A percentile compares a stretch with the other conserved stretches of the same genome.
phyloP scores from a whole-genome alignment of 345 rosid species.

The Eucalyptus marginata region DNA sequence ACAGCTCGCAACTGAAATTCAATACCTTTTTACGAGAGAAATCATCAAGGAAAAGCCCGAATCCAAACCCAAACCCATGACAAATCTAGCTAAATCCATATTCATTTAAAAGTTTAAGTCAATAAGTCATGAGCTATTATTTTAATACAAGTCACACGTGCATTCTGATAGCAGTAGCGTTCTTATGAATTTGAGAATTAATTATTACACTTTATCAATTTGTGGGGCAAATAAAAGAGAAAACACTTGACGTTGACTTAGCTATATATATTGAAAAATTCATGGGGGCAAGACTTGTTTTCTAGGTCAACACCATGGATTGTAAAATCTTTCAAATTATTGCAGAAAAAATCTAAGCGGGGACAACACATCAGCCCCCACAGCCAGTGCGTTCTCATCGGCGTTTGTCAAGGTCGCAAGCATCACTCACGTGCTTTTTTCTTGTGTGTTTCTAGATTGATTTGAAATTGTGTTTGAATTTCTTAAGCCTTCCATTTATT shows the following conservation, averaged over 20 bases:
- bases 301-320: neutral
- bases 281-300: neutral
- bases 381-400: neutral
- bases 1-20: rapidly evolving
- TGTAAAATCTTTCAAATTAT: neutral
- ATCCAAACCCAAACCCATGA: neutral
- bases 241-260: neutral
- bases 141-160: neutral
- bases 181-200: neutral
- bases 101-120: rapidly evolving
- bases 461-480: neutral
- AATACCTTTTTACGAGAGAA: rapidly evolving
- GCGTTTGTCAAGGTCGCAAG: neutral
- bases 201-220: neutral
- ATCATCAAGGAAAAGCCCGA: neutral
- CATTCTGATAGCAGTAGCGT: neutral
- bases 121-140: no score
- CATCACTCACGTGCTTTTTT: neutral
- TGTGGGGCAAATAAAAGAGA: neutral
- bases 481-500: neutral
- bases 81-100: rapidly evolving
- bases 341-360: neutral
- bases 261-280: neutral
- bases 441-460: neutral
- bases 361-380: neutral